These are phyloP conservation scores for Sungouiella thailandica DNA, from an alignment of 805 yeast species.

Conservation along the genomic window DNA sequence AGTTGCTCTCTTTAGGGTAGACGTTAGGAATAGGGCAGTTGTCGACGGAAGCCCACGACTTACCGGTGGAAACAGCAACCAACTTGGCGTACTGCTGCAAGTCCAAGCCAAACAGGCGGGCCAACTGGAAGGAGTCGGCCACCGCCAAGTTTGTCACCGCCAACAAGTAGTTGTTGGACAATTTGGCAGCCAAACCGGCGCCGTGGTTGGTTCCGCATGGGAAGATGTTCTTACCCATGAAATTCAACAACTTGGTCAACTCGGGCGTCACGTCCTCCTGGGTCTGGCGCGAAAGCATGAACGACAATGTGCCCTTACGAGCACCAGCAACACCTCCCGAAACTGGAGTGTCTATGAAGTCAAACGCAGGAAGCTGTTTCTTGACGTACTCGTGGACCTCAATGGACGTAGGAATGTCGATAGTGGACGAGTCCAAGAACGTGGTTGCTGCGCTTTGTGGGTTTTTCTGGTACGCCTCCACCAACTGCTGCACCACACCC, in stretches of 20 bases:
- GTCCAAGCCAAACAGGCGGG: constrained; percentile 44
- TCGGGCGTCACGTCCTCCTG: constrained; percentile 25
- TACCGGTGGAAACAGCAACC: constrained; percentile 49
- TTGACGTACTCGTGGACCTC: constrained; percentile 34
- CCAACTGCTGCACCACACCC: constrained; percentile 35
- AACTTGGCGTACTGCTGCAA: constrained; percentile 43
- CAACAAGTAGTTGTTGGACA: constrained; percentile 48
- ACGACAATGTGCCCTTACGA: constrained; percentile 44
- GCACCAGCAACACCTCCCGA: constrained; percentile 56
- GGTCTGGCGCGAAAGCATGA: constrained; percentile 43
- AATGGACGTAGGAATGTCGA: constrained; percentile 44
- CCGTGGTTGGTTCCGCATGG: constrained; percentile 47
- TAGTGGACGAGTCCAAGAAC: constrained; percentile 48
- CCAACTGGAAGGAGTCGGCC: constrained; percentile 51
- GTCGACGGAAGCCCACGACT: constrained; percentile 51
- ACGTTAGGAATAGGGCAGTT: constrained; percentile 51
- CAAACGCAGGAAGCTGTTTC: constrained; percentile 27
- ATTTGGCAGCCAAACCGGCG: constrained; percentile 50
- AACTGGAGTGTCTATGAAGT: constrained; percentile 52
- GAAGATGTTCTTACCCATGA: constrained; percentile 47
- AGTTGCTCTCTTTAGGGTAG: constrained; percentile 29
- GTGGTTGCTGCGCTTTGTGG: constrained; percentile 15
- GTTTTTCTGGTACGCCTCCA: constrained; percentile 22
- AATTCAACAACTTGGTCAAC: constrained; percentile 26
- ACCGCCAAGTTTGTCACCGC: constrained; percentile 52